Percentiles rank a stretch among this genome's conserved stretches.
Evolutionary conservation across 2,329 filamentous ascomycete genomes (phyloP).

Genomic region (Shiraia sp.): DNA sequence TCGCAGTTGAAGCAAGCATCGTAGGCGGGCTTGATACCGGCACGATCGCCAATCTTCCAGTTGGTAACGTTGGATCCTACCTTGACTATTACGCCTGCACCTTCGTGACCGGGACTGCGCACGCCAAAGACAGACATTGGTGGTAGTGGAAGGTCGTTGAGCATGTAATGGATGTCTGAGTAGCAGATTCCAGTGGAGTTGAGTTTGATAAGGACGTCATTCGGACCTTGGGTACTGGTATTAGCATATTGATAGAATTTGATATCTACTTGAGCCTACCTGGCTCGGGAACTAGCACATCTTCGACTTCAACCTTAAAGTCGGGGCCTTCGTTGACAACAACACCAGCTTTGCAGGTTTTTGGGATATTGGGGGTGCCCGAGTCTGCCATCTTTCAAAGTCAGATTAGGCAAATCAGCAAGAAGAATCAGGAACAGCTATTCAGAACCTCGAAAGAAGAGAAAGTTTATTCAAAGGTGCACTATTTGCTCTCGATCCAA

Average conservation of each 20-base stretch:
- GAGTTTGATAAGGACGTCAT: slow-evolving; percentile 59
- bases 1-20: slow-evolving; percentile 58
- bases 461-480: too few relatives aligned
- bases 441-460: neutral
- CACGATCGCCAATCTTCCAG: slow-evolving; percentile 42
- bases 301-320: slow-evolving; percentile 50
- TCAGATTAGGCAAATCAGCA: too few relatives aligned
- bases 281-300: slow-evolving; percentile 51
- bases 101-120: slow-evolving; percentile 57
- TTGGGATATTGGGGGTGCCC: slow-evolving; percentile 42
- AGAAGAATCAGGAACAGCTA: too few relatives aligned
- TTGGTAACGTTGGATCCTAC: slow-evolving; percentile 56
- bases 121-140: slow-evolving; percentile 43
- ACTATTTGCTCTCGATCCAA: too few relatives aligned
- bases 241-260: neutral
- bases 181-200: slow-evolving; percentile 62
- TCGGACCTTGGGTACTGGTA: slow-evolving; percentile 41
- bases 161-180: slow-evolving; percentile 60
- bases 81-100: slow-evolving; percentile 59
- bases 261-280: slow-evolving; percentile 28
- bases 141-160: slow-evolving; percentile 52
- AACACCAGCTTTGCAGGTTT: slow-evolving; percentile 54
- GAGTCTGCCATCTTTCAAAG: neutral
- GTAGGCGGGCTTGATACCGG: slow-evolving; percentile 49
- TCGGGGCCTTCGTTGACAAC: slow-evolving; percentile 54